Percentiles rank a stretch among this genome's conserved stretches.
Evolutionary conservation across 2,329 filamentous ascomycete genomes (phyloP).

Genomic region (Fusarium stilboides): DNA sequence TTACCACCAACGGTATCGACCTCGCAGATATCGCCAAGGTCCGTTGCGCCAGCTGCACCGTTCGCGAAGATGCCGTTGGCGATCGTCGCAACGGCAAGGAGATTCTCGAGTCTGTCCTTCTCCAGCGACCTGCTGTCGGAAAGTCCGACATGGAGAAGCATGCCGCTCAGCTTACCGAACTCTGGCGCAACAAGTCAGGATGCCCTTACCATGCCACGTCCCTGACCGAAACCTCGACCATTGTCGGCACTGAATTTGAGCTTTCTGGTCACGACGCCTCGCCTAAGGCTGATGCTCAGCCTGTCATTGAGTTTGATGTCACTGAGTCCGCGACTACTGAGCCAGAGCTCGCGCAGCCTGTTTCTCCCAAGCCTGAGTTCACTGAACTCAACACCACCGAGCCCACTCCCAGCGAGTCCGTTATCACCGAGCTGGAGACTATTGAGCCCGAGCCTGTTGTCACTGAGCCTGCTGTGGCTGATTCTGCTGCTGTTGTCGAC

Average conservation of each 20-base stretch:
- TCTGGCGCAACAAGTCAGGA: conserved; percentile 19
- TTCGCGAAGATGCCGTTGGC: conserved; percentile 32
- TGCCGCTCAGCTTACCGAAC: not conserved
- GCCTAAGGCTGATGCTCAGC: not conserved
- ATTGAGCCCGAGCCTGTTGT: not conserved
- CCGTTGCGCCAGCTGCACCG: conserved; percentile 37
- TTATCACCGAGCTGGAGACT: not conserved
- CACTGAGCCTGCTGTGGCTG: not conserved
- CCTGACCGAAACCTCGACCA: not conserved
- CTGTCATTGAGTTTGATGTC: not conserved
- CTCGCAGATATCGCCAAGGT: conserved; percentile 24
- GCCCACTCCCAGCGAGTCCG: not conserved
- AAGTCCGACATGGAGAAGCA: not conserved
- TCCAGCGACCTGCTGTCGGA: conserved; percentile 18
- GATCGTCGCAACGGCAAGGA: conserved; percentile 21
- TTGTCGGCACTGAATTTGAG: not conserved
- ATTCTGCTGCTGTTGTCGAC: not conserved
- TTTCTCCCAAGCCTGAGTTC: not conserved
- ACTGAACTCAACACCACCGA: not conserved
- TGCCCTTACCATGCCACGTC: conserved; percentile 29
- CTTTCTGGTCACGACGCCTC: not conserved
- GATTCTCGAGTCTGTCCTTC: conserved; percentile 36
- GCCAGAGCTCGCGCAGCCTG: not conserved
- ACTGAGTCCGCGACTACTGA: not conserved
- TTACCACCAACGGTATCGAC: conserved; percentile 7